phyloP scores from a whole-genome alignment of 2,329 filamentous ascomycete species.

The Trichoderma sp. region DNA sequence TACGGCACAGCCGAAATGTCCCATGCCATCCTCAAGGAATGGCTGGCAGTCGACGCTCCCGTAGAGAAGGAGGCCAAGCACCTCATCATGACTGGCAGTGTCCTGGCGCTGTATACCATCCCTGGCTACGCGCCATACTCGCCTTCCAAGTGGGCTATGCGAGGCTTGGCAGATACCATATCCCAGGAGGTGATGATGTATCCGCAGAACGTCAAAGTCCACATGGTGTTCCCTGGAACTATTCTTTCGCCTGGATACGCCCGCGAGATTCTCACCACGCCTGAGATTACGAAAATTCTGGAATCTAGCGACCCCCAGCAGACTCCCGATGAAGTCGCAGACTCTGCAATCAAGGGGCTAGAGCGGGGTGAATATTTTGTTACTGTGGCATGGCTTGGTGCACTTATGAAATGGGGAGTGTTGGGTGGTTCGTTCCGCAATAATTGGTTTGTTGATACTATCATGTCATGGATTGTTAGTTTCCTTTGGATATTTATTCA shows the following conservation, averaged over 20 bases:
- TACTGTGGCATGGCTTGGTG: slow-evolving; percentile 71
- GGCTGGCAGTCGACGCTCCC: slow-evolving; percentile 60
- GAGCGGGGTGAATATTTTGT: slow-evolving; percentile 81
- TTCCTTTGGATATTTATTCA: slow-evolving; percentile 62
- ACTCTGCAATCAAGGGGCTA: slow-evolving; percentile 67
- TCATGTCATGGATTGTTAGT: slow-evolving; percentile 55
- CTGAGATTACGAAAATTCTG: slow-evolving; percentile 73
- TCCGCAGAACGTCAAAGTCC: slow-evolving; percentile 77
- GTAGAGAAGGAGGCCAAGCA: slow-evolving; percentile 62
- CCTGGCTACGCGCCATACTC: slow-evolving; percentile 83
- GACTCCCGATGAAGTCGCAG: slow-evolving; percentile 76
- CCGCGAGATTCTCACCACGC: slow-evolving; percentile 77
- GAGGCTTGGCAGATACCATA: slow-evolving; percentile 79
- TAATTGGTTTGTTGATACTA: slow-evolving; percentile 60
- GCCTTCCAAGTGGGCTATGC: slow-evolving; percentile 82
- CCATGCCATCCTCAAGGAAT: slow-evolving; percentile 73
- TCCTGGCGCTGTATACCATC: slow-evolving; percentile 72
- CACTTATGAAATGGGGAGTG: slow-evolving; percentile 66
- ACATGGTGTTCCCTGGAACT: slow-evolving; percentile 80
- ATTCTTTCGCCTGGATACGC: slow-evolving; percentile 77
- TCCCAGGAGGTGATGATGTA: slow-evolving; percentile 85
- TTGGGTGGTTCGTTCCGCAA: slow-evolving; percentile 60
- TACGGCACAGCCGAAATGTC: slow-evolving; percentile 85
- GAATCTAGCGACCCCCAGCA: slow-evolving; percentile 83
- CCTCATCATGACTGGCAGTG: slow-evolving; percentile 83